Evolutionary conservation across 2,329 filamentous ascomycete species (phyloP).

Genomic region (Blastomyces parvus): DNA sequence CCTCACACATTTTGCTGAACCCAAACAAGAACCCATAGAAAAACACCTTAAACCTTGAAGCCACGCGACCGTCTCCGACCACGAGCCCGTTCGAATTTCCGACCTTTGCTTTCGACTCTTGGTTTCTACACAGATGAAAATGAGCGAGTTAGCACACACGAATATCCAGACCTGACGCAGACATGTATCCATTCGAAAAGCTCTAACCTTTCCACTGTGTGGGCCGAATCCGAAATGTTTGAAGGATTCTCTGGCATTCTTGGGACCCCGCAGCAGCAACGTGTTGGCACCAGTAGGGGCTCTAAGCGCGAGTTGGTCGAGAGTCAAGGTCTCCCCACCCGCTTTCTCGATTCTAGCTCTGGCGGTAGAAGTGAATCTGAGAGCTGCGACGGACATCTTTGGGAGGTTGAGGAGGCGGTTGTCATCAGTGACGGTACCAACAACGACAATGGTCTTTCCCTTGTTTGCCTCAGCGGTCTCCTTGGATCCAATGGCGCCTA

Average conservation of each 20-base stretch:
- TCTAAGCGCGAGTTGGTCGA: conserved; percentile 94
- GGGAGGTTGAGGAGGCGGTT: conserved; percentile 84
- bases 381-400: conserved; percentile 86
- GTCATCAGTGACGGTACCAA: conserved; percentile 96
- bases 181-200: conserved; percentile 13
- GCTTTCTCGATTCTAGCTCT: conserved; percentile 87
- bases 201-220: conserved; percentile 84
- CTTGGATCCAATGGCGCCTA: conserved; percentile 44
- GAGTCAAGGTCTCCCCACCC: conserved; percentile 87
- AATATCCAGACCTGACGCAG: not conserved
- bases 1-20: conserved; percentile 9
- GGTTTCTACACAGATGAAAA: conserved; percentile 59
- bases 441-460: conserved; percentile 77
- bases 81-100: conserved; percentile 99
- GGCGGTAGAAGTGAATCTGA: conserved; percentile 93
- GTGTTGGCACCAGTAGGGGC: conserved; percentile 96
- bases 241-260: conserved; percentile 94
- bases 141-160: conserved; percentile 1
- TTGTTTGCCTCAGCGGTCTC: conserved; percentile 48
- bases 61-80: conserved; percentile 95
- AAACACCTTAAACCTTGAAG: conserved; percentile 88
- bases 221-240: conserved; percentile 99
- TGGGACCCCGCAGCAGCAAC: conserved; percentile 90
- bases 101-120: conserved; percentile 94
- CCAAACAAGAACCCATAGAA: conserved; percentile 16